phyloP scores from a whole-genome alignment of 257 asterid genomes.

The Lycium barbarum region DNA sequence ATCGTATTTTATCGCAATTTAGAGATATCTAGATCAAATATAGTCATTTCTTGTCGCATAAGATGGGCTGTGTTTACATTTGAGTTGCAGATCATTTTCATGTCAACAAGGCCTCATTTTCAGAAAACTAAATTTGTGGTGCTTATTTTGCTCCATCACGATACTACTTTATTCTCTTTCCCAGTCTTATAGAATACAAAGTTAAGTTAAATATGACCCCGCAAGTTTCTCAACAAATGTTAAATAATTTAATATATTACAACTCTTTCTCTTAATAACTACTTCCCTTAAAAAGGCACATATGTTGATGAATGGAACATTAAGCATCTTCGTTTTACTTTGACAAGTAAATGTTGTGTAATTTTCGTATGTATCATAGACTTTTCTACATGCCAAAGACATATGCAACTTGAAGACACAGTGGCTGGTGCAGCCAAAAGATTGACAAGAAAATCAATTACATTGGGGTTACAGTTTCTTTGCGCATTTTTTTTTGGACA shows the following conservation, averaged over 20 bases:
- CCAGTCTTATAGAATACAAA: not conserved
- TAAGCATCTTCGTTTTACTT: no score
- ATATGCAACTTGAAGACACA: no score
- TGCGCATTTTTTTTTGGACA: not conserved
- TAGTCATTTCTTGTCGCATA: not conserved
- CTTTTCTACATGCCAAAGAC: no score
- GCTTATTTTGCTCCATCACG: not conserved
- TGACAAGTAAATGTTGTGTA: no score
- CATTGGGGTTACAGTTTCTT: not conserved
- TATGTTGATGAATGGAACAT: no score
- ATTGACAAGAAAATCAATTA: not conserved
- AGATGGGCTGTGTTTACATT: not conserved
- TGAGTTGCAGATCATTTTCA: not conserved
- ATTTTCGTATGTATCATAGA: no score
- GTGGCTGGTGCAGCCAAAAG: not conserved
- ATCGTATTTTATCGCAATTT: not conserved
- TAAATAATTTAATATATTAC: no score
- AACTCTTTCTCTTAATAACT: no score
- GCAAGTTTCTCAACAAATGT: not conserved
- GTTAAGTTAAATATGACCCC: not conserved
- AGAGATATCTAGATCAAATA: not conserved
- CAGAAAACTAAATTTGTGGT: not conserved
- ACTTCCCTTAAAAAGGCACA: no score
- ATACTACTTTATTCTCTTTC: not conserved
- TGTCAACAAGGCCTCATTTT: not conserved